A percentile compares a stretch with the other conserved stretches of the same genome.
Conservation (phyloP, 2,329 filamentous ascomycete species). For the Colletotrichum tropicale region DNA sequence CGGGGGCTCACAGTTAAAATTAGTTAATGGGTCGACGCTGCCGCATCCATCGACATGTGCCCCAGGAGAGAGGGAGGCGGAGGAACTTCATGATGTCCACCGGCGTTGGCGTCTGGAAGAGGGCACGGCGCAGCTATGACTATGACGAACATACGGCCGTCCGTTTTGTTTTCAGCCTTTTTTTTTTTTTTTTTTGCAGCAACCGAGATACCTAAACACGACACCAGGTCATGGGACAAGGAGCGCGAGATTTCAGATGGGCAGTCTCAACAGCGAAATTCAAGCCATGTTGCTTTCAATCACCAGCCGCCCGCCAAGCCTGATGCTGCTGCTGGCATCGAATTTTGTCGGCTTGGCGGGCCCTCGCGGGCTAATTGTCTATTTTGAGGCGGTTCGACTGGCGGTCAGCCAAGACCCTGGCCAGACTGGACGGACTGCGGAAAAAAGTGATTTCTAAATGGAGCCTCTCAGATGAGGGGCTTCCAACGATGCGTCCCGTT, state of each 20-base stretch:
- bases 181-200: too few species aligned
- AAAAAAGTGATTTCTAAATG: background rate
- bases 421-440: background rate
- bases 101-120: conserved; percentile 11
- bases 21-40: background rate
- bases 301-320: background rate
- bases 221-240: background rate
- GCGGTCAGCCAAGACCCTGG: background rate
- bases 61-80: background rate
- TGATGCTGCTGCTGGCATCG: background rate
- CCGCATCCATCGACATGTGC: background rate
- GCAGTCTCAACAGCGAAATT: conserved; percentile 13
- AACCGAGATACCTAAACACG: conserved; percentile 20
- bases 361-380: background rate
- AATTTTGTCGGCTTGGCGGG: background rate
- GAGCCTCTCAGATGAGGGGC: background rate
- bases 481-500: background rate
- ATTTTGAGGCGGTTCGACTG: background rate
- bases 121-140: conserved; percentile 1
- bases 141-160: conserved; percentile 10
- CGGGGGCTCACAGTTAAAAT: background rate
- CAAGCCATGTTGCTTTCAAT: conserved; percentile 12
- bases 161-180: conserved; percentile 3
- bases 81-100: background rate
- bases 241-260: background rate